Conservation (phyloP, 768 basidiomycete species). For the Gelatoporia subvermispora region DNA sequence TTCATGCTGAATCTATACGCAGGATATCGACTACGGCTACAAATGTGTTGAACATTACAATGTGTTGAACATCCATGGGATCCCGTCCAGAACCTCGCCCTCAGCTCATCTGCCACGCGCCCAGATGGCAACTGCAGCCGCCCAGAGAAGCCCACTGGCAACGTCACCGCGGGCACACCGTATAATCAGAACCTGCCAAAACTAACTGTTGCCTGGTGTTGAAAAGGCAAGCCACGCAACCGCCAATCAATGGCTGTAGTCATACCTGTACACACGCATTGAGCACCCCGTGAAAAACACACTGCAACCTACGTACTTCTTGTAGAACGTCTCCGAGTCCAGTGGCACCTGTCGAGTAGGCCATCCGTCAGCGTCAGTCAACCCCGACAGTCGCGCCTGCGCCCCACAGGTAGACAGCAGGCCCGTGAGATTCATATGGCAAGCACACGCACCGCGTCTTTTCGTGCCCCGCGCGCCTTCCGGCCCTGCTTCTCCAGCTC, state of each 20-base stretch:
- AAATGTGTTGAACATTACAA: too few relatives aligned
- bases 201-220: too few relatives aligned
- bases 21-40: too few relatives aligned
- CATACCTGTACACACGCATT: slow-evolving; percentile 35
- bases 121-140: too few relatives aligned
- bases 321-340: slow-evolving; percentile 83
- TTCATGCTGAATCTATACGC: too few relatives aligned
- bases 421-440: neutral
- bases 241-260: slow-evolving; percentile 35
- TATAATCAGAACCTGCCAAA: too few relatives aligned
- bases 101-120: too few relatives aligned
- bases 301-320: slow-evolving; percentile 48
- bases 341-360: slow-evolving; percentile 51
- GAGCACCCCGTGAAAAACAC: neutral
- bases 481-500: slow-evolving; percentile 52
- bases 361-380: neutral
- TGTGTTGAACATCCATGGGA: too few relatives aligned
- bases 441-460: slow-evolving; percentile 40
- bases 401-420: neutral
- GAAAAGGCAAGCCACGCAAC: neutral
- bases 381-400: neutral
- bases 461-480: slow-evolving; percentile 58
- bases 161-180: too few relatives aligned
- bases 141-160: too few relatives aligned
- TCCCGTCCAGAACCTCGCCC: too few relatives aligned